phyloP scores from a whole-genome alignment of 257 asterid genomes.

The Solanum okadae region DNA sequence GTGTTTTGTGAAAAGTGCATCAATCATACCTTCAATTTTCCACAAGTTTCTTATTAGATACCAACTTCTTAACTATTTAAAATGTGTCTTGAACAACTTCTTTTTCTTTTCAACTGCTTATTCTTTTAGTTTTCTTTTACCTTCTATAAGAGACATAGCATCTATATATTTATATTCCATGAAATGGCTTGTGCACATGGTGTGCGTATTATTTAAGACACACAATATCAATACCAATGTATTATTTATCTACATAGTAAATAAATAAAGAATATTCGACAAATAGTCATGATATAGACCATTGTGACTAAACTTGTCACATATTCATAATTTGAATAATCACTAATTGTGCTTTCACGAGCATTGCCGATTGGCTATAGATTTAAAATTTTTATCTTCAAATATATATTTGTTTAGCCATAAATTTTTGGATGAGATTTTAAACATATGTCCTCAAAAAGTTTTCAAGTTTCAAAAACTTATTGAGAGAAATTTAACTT shows the following conservation, averaged over 20 bases:
- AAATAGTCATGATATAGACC: background rate
- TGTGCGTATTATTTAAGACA: background rate
- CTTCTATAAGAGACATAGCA: background rate
- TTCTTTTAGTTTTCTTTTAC: background rate
- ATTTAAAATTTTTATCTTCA: too few species aligned
- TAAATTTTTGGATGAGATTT: too few species aligned
- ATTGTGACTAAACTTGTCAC: background rate
- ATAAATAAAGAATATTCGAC: background rate
- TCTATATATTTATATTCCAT: background rate
- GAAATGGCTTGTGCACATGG: background rate
- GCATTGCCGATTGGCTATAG: accelerated
- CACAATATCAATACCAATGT: background rate
- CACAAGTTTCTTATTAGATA: background rate
- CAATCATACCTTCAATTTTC: background rate
- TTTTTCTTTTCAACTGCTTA: background rate
- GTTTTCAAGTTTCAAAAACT: background rate
- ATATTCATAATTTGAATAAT: background rate
- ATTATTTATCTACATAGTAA: background rate
- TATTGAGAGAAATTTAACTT: too few species aligned
- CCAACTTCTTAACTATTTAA: background rate
- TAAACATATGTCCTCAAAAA: too few species aligned
- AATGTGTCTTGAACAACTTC: background rate
- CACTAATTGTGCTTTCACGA: too few species aligned
- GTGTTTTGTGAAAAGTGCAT: background rate
- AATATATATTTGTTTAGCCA: too few species aligned